Base-by-base conservation (phyloP, 2,329 filamentous ascomycete species). In the Aspergillus sp. region DNA sequence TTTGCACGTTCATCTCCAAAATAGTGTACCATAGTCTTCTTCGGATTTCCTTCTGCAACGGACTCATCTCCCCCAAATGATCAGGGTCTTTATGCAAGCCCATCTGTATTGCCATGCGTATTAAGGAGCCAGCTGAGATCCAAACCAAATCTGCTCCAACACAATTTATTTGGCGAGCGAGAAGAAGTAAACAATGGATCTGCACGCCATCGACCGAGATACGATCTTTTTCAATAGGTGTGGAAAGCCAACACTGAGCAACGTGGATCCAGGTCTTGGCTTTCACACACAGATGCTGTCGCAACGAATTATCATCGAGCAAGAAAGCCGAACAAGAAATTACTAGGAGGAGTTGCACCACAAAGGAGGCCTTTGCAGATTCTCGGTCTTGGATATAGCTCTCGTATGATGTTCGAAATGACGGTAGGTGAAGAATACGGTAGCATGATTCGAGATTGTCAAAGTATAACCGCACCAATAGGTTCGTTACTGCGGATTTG, bases 171-270 rank as follows among this genome's bases (percentile, higher is more conserved):
- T 65, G 52, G 29, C 63, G 58, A 5, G 62, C 57, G 9, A 65
- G 46, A 2, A 67, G 46, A n/a, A 58, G 38, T n/a, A 68, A 48
- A 42, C 64, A 67, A 30, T 58, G 49, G 7, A 62, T 51, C 43
- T 70, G 67, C 3, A 70, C 42, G 2, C 62, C 62, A 33, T 52
- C 55, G 10, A 67, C 34, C 31, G 50, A 56, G 6, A 57, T 37
- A 1, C 56, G 52, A 10, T 53, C 45, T 31, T 66, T 64, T 34
- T 62, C 56, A n/a, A 60, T 53, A 5, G 66, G 65, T 1, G 61
- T 64, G 2, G 54, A 47, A 1, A 68, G 52, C 67, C 66, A 69
- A 44, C 53, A 57, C 37, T 70, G 63, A 5, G 60, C 59, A 2
- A 57, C 53, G 50, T 65, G 56, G 5, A 64, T 49, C 62, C 63